A percentile compares a stretch with the other conserved stretches of the same genome.
Evolutionary conservation across 208 protist genomes (phyloP).

Genomic region (Naegleria lovaniensis): DNA sequence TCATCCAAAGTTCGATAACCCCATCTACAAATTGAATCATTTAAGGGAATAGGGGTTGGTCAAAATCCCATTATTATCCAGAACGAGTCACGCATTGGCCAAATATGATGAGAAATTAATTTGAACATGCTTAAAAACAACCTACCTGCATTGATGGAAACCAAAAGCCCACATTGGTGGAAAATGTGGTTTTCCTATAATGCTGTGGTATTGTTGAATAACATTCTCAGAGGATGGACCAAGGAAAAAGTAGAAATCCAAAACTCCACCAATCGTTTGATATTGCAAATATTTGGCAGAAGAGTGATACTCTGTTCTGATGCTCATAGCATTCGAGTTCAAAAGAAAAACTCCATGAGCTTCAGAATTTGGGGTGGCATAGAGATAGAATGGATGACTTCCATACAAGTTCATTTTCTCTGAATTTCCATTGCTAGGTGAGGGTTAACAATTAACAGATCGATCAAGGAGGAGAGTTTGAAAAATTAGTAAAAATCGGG

Average conservation of each 20-base stretch:
- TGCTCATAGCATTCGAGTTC: slow-evolving; percentile 66
- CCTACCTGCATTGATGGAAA: slow-evolving; percentile 44
- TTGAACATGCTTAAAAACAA: neutral
- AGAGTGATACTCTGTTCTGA: slow-evolving; percentile 29
- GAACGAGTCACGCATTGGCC: no score
- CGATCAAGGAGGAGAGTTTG: no score
- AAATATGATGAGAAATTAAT: no score
- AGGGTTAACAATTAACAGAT: no score
- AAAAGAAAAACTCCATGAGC: slow-evolving; percentile 54
- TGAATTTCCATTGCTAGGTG: neutral
- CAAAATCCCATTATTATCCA: no score
- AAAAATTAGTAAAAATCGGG: no score
- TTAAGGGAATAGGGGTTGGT: no score
- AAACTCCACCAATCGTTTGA: slow-evolving; percentile 55
- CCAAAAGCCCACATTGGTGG: slow-evolving; percentile 57
- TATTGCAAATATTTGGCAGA: slow-evolving; percentile 43
- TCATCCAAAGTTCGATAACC: slow-evolving; percentile 55
- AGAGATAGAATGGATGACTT: slow-evolving; percentile 17
- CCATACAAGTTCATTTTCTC: slow-evolving; percentile 2
- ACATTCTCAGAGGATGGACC: slow-evolving; percentile 54
- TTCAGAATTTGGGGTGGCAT: neutral
- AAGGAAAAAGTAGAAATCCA: slow-evolving; percentile 68
- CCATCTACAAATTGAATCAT: no score
- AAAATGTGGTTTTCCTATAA: slow-evolving; percentile 60
- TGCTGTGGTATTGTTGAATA: slow-evolving; percentile 50